Evolutionary conservation across 2,329 filamentous ascomycete genomes (phyloP).

Genomic region (Pseudogymnoascus sp.): DNA sequence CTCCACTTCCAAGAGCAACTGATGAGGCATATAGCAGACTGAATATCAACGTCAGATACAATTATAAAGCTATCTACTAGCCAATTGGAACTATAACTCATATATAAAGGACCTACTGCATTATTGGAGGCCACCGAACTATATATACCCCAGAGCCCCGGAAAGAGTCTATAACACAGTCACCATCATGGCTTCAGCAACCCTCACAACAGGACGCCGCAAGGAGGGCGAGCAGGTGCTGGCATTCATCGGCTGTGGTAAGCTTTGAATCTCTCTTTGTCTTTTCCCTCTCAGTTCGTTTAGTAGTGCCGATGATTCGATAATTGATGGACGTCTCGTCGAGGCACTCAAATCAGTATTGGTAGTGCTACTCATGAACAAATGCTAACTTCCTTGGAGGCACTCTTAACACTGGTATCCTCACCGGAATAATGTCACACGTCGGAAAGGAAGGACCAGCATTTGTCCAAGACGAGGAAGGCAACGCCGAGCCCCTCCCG

Average conservation of each 20-base stretch:
- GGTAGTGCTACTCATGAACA: neutral
- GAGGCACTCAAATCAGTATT: neutral
- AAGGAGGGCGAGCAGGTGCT: neutral
- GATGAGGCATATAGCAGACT: neutral
- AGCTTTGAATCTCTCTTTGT: neutral
- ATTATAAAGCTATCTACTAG: neutral
- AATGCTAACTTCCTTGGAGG: neutral
- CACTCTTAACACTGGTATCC: neutral
- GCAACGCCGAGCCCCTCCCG: neutral
- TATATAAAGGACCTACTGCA: neutral
- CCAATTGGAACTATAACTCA: neutral
- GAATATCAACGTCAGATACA: neutral
- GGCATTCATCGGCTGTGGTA: neutral
- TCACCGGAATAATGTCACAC: neutral
- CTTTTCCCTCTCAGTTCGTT: neutral
- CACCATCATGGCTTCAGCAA: neutral
- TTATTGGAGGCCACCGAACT: neutral
- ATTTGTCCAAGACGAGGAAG: neutral
- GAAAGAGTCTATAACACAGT: neutral
- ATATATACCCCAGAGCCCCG: neutral
- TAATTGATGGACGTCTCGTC: neutral
- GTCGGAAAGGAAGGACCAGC: neutral
- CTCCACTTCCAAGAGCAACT: conserved; percentile 2
- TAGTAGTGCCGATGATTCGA: neutral
- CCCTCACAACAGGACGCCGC: neutral